phyloP scores from a whole-genome alignment of 768 basidiomycete species.

The Pilatotrama ljubarskyi region DNA sequence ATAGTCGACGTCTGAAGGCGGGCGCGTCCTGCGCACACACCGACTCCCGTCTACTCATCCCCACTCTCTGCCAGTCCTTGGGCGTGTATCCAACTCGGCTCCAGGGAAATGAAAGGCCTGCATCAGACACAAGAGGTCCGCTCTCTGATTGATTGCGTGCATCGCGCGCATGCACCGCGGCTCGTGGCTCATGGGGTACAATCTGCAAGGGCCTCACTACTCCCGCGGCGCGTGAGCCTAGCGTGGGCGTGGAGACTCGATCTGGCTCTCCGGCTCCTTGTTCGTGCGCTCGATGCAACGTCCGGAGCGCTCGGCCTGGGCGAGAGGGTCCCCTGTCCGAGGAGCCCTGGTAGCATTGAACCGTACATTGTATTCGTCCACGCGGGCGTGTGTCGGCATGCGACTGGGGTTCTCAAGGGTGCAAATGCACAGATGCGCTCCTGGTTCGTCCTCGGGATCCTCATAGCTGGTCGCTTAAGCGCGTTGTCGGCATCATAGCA shows the following conservation, averaged over 20 bases:
- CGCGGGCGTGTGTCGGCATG: not conserved
- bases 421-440: not conserved
- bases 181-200: not conserved
- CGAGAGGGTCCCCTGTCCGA: no score
- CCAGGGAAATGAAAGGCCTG: conserved; percentile 1
- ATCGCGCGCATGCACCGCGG: no score
- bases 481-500: not conserved
- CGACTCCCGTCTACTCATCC: no score
- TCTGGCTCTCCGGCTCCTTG: not conserved
- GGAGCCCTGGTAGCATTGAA: no score
- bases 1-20: not conserved
- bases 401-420: not conserved
- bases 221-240: conserved; percentile 3
- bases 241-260: not conserved
- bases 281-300: not conserved
- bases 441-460: conserved; percentile 22
- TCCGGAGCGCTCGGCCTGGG: no score
- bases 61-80: not conserved
- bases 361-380: not conserved
- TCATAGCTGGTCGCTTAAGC: not conserved
- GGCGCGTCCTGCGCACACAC: not conserved
- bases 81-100: conserved; percentile 4
- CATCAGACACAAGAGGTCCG: conserved; percentile 1
- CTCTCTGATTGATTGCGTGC: conserved; percentile 10
- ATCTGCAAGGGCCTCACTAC: not conserved